Evolutionary conservation across 1,284 basidiomycete species (phyloP), one percentile per base, ranked within the genome.

Genomic region (Cryptococcus neoformans): DNA sequence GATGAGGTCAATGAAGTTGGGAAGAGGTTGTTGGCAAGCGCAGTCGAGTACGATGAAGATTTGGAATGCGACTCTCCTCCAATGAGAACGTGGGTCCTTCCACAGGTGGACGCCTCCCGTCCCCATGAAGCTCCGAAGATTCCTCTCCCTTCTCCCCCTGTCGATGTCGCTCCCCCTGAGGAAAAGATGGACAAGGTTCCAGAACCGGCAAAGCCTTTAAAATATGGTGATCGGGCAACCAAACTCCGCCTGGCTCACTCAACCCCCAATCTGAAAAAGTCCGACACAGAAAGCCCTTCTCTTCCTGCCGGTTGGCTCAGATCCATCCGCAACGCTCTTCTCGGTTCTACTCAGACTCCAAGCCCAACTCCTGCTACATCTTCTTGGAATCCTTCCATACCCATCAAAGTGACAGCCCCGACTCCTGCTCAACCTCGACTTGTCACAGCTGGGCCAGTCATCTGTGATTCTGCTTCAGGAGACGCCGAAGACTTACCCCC

Each of bases 401-500:
- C 67, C 16, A 49, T 71, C 21, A 47, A 56, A 34, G 65, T 72
- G 21, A 64, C 69, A 0, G 58, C 67, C 1, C 62, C 66, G 0
- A 48, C 57, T 11, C 62, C 66, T 4, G 75, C 72, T 3, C 61
- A 70, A 1, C 74, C 75, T 3, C 60, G 68, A 0, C 49, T 75
- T 8, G 64, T 68, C 49, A 65, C 63, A 6, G 60, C 65, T 10
- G 63, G 68, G 0, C 69, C 73, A 0, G 64, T 78, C 9, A 59
- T 77, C 5, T 78, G 76, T 60, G 75, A 78, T 54, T 75, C 76
- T 2, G 51, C 62, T 12, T 68, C 65, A 0, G 65, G 63, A 44
- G 70, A 71, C 46, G 72, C 73, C 2, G 69, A 67, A 35, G 76
- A 78, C 50, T 61, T 78, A 5, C 76, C 75, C 0, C 73, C 73